A percentile compares a stretch with the other conserved stretches of the same genome.
Conservation (phyloP, 2,329 filamentous ascomycete genomes). For the Chrysoporthe deuterocubensis region DNA sequence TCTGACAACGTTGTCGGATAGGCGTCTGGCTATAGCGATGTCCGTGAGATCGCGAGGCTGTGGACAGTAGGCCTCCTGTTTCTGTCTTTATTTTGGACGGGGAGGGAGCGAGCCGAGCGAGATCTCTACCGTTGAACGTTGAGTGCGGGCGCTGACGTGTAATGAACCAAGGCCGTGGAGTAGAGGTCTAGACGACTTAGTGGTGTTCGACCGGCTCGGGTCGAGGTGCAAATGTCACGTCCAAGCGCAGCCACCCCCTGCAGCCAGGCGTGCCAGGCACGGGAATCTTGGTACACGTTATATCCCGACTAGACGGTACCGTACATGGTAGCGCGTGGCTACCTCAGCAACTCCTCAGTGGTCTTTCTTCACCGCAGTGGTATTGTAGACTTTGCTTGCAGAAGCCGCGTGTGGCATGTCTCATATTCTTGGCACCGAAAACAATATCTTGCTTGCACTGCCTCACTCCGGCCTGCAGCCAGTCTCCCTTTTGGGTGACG, state of each 20-base stretch:
- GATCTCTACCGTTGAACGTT: constrained; percentile 8
- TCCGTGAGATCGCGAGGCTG: neutral
- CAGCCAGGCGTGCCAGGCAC: neutral
- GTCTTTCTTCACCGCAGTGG: neutral
- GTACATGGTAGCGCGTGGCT: neutral
- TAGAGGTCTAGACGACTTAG: neutral
- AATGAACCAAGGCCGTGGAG: neutral
- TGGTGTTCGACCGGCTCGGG: neutral
- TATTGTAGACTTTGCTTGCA: neutral
- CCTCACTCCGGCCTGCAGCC: neutral
- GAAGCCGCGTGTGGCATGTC: neutral
- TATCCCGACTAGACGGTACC: neutral
- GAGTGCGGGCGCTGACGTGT: constrained; percentile 25
- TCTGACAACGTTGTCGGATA: constrained; percentile 8
- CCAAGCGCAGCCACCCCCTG: constrained; percentile 10
- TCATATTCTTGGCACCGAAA: neutral
- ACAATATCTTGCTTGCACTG: neutral
- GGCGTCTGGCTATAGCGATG: neutral
- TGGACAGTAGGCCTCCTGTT: neutral
- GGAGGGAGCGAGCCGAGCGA: neutral
- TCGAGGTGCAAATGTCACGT: constrained; percentile 13
- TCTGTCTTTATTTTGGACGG: neutral
- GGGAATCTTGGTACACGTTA: constrained; percentile 1
- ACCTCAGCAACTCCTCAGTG: neutral
- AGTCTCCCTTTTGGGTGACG: too few species aligned